A percentile compares a stretch with the other conserved stretches of the same genome.
Evolutionary conservation across 225 moss, liverwort and hornwort genomes (phyloP).

Genomic region (Polytrichum commune): DNA sequence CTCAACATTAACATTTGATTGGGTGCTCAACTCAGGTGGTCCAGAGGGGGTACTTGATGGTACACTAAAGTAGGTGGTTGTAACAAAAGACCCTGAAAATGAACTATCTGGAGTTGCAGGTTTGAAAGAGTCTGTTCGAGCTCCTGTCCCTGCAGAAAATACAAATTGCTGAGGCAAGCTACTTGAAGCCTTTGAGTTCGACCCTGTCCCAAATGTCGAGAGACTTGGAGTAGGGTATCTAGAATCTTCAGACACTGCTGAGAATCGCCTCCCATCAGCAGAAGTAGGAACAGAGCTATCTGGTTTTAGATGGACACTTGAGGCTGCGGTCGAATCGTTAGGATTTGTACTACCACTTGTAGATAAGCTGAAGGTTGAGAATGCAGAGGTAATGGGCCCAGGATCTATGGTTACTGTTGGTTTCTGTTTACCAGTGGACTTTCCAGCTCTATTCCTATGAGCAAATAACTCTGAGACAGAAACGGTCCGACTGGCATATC

Average conservation of each 20-base stretch:
- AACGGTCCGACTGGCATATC: slow-evolving; percentile 42
- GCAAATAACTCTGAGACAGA: slow-evolving; percentile 62
- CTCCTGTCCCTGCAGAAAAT: slow-evolving; percentile 64
- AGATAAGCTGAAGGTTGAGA: slow-evolving; percentile 36
- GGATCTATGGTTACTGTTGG: slow-evolving; percentile 22
- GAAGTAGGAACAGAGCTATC: slow-evolving; percentile 6
- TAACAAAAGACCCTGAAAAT: neutral
- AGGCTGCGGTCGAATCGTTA: slow-evolving; percentile 9
- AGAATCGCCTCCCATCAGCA: slow-evolving; percentile 15
- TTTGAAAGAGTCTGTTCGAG: slow-evolving; percentile 34
- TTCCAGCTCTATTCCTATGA: slow-evolving; percentile 43
- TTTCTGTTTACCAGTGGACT: slow-evolving; percentile 21
- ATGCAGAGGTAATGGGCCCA: slow-evolving; percentile 31
- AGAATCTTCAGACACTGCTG: slow-evolving; percentile 16
- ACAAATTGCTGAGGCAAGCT: slow-evolving; percentile 49
- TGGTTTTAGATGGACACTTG: slow-evolving; percentile 5
- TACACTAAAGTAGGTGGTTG: slow-evolving; percentile 5
- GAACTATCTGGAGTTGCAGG: slow-evolving; percentile 22
- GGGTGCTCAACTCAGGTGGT: slow-evolving; percentile 2
- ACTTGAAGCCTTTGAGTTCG: slow-evolving; percentile 26
- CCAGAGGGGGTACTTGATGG: slow-evolving; percentile 19
- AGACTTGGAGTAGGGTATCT: slow-evolving; percentile 28
- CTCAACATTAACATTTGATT: neutral
- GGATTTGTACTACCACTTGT: slow-evolving; percentile 12
- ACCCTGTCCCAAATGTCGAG: slow-evolving; percentile 23